These are phyloP conservation scores for Colletotrichum abscissum DNA, from an alignment of 2,329 filamentous ascomycete species.

Conservation along the genomic window DNA sequence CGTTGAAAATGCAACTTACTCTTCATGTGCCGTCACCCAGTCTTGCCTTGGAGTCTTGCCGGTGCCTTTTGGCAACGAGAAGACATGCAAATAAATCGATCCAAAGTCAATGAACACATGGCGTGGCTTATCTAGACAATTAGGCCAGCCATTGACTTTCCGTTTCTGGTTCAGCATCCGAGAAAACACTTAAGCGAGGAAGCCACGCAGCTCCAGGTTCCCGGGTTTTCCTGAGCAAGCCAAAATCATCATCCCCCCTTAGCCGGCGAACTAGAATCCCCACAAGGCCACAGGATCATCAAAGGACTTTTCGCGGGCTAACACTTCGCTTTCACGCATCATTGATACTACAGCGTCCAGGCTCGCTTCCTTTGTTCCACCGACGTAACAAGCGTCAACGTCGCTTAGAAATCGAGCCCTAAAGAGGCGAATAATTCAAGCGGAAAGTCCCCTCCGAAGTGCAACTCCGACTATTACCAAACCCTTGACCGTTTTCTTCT, in stretches of 20 bases:
- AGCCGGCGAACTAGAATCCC: not conserved
- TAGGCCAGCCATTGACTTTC: not conserved
- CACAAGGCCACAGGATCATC: conserved; percentile 19
- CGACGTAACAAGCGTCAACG: not conserved
- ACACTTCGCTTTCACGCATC: not conserved
- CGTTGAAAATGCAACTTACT: not conserved
- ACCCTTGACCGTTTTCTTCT: not conserved
- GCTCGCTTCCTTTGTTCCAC: not conserved
- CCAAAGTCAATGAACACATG: not conserved
- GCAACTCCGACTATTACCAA: not conserved
- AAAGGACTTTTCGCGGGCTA: not conserved
- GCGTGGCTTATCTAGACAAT: not conserved
- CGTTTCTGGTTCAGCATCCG: not conserved
- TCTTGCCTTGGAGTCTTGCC: not conserved
- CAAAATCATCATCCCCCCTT: not conserved
- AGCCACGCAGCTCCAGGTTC: not conserved
- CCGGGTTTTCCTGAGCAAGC: not conserved
- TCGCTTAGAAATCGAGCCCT: not conserved
- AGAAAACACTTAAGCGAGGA: not conserved
- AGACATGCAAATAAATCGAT: not conserved
- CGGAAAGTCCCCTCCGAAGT: not conserved
- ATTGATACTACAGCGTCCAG: not conserved
- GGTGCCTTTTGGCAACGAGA: not conserved
- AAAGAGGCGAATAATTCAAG: not conserved
- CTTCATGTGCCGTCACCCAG: not conserved